Conservation (phyloP, 1,284 basidiomycete genomes). For the Apiotrichum gamsii region DNA sequence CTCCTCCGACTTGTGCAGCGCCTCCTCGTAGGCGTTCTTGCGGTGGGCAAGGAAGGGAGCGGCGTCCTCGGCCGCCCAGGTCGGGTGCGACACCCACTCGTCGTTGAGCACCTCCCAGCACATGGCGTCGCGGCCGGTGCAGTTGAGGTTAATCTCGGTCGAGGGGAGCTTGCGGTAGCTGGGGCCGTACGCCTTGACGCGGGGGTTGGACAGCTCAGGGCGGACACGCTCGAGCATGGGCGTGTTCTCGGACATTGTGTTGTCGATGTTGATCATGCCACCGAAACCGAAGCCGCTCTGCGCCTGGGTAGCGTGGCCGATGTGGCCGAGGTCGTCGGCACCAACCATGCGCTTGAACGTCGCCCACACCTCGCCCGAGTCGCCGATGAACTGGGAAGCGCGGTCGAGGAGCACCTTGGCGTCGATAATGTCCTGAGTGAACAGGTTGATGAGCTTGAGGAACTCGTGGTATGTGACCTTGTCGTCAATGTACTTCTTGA, state of each 20-base stretch:
- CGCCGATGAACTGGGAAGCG: constrained; percentile 67
- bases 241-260: constrained; percentile 50
- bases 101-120: constrained; percentile 96
- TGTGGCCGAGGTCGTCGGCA: constrained; percentile 65
- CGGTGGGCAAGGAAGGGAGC: constrained; percentile 90
- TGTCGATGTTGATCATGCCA: constrained; percentile 49
- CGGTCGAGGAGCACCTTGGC: constrained; percentile 73
- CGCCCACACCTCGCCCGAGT: constrained; percentile 68
- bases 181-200: constrained; percentile 59
- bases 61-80: constrained; percentile 93
- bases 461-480: constrained; percentile 92
- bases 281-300: constrained; percentile 50
- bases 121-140: constrained; percentile 89
- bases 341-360: constrained; percentile 85
- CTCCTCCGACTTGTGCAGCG: constrained; percentile 93
- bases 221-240: constrained; percentile 61
- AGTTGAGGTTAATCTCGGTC: constrained; percentile 78
- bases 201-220: constrained; percentile 45
- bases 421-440: constrained; percentile 90
- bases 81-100: constrained; percentile 93
- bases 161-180: constrained; percentile 88
- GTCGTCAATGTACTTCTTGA: constrained; percentile 76
- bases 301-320: constrained; percentile 61
- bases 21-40: constrained; percentile 96
- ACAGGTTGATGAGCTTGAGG: constrained; percentile 89